Conservation (phyloP, 495 filamentous ascomycete genomes). For the Neurospora tetraspora region DNA sequence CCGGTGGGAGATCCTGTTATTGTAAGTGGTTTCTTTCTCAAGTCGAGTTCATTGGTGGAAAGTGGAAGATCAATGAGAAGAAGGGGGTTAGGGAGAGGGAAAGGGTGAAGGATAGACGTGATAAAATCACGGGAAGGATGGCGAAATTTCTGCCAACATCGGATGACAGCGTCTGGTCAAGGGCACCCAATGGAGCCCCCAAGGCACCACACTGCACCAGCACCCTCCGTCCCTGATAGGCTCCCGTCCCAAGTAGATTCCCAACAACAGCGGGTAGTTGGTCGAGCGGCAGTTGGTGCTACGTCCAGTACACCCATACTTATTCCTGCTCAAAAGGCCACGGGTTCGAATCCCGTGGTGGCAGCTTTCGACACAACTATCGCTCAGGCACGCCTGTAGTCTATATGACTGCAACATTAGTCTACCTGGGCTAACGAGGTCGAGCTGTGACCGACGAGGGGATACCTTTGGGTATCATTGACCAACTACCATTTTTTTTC, state of each 20-base stretch:
- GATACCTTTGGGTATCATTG: not conserved
- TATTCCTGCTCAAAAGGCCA: not conserved
- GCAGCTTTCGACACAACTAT: not conserved
- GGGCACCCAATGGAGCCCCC: too few species aligned
- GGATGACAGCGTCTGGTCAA: not conserved
- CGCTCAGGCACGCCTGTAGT: not conserved
- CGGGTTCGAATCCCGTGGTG: not conserved
- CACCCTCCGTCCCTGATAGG: not conserved
- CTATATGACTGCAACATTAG: not conserved
- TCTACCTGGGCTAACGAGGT: not conserved
- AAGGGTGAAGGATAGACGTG: not conserved
- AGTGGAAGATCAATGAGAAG: not conserved
- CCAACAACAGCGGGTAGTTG: not conserved
- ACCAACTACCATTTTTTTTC: not conserved
- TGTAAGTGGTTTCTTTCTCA: slow-evolving; percentile 23
- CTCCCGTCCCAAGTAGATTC: not conserved
- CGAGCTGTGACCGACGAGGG: not conserved
- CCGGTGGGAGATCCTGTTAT: slow-evolving; percentile 43
- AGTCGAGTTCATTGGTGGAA: not conserved
- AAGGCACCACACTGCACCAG: too few species aligned
- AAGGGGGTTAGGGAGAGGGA: not conserved
- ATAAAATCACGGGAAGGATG: not conserved
- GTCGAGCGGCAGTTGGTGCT: not conserved
- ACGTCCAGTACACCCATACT: not conserved
- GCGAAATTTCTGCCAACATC: not conserved